Base-by-base conservation (phyloP, 352 stramenopile species). In the Phytophthora lateralis region DNA sequence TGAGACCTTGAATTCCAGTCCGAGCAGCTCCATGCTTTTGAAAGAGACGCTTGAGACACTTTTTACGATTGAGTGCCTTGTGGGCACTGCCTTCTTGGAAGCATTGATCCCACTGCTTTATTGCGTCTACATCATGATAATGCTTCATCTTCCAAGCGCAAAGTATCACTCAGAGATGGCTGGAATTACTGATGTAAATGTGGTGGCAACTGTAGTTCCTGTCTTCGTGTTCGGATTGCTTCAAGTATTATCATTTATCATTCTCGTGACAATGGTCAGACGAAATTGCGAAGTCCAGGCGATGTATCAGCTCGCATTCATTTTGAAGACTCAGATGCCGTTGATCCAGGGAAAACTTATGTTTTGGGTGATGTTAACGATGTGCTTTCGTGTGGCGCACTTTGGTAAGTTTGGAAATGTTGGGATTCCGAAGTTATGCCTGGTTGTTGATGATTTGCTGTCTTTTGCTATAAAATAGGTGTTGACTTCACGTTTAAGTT, bases 1-100 rank as follows among this genome's bases (percentile, higher is more conserved):
- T 38, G 32, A 38, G 14, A n/a, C 1, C 11, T 4, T n/a, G 32
- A 17, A 1, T 38, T n/a, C 32, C 32, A 38, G 32, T 38, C 32
- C 32, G 12, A 38, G 32, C 5, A 38, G 32, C 32, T 38, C 32
- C 32, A 38, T 38, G 32, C 11, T 38, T 38, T 18, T 55, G 32
- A 20, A 21, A 35, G 47, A 55, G 27, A 24, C 58, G 5, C 49
- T 66, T 8, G 44, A 50, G 21, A 41, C 46, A 0, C 29, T 67
- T 2, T 77, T 66, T 42, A 62, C 63, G 7, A 63, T 55, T 24
- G 69, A 77, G 42, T 77, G 66, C 52, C 49, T 66, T 20, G 56
- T 60, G 4, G 52, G 73, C 0, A 49, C 70, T 30, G 69, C 71
- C 44, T 77, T 73, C 56, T 52, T 61, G 17, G 69, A 77, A 34